Evolutionary conservation across 1,284 basidiomycete species (phyloP).

Genomic region (Puccinia horiana): DNA sequence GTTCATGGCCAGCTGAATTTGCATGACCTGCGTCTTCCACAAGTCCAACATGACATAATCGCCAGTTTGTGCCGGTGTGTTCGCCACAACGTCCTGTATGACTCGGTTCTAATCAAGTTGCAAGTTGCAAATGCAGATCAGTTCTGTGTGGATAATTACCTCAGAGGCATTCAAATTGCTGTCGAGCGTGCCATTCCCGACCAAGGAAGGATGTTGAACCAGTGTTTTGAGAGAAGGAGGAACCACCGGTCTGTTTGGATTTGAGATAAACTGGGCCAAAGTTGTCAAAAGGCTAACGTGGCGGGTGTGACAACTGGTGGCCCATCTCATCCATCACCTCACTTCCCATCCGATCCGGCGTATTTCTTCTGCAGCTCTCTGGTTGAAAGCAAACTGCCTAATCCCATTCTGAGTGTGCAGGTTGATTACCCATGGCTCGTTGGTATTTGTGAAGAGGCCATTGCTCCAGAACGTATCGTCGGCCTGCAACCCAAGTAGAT

Average conservation of each 20-base stretch:
- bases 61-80: background rate
- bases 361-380: background rate
- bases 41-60: background rate
- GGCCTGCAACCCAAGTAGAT: background rate
- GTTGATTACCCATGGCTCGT: slow-evolving; percentile 14
- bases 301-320: background rate
- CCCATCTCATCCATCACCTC: slow-evolving; percentile 2
- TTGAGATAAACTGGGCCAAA: too few species aligned
- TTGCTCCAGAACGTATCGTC: slow-evolving; percentile 13
- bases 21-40: background rate
- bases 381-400: background rate
- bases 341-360: slow-evolving; percentile 12
- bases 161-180: too few species aligned
- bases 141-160: background rate
- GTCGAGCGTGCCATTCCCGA: too few species aligned
- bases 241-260: too few species aligned
- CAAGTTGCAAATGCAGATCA: background rate
- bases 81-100: background rate
- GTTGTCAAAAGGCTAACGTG: background rate
- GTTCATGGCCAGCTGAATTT: background rate
- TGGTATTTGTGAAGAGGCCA: slow-evolving; percentile 9
- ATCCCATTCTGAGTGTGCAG: slow-evolving; percentile 2
- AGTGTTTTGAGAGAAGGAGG: background rate
- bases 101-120: background rate
- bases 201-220: background rate